Evolutionary conservation across 2,329 filamentous ascomycete species (phyloP).

Genomic region (Macroventuria anomochaeta): DNA sequence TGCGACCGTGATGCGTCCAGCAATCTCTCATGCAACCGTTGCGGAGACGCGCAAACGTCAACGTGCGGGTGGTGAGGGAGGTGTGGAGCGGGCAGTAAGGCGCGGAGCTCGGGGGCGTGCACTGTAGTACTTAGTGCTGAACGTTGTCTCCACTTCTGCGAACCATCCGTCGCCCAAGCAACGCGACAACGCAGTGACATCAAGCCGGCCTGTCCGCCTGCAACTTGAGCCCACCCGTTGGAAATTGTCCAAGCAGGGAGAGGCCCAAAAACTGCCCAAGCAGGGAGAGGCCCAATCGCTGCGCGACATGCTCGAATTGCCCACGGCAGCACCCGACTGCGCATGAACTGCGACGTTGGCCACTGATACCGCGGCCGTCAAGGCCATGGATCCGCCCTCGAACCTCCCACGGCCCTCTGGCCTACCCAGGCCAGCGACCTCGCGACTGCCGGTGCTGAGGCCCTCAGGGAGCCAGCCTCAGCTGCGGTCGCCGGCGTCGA

Average conservation of each 20-base stretch:
- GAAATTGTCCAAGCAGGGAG: conserved; percentile 13
- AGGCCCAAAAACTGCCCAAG: neutral
- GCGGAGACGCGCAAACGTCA: conserved; percentile 1
- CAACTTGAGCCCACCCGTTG: conserved; percentile 1
- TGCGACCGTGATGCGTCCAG: conserved; percentile 14
- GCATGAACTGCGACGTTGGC: conserved; percentile 11
- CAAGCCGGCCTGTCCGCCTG: conserved; percentile 1
- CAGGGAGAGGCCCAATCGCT: conserved; percentile 6
- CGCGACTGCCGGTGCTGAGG: conserved; percentile 59
- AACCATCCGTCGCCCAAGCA: conserved; percentile 7
- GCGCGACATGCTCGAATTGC: neutral
- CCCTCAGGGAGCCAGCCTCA: conserved; percentile 48
- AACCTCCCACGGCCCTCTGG: conserved; percentile 41
- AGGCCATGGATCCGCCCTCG: conserved; percentile 43
- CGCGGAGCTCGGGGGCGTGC: neutral
- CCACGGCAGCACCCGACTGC: conserved; percentile 1
- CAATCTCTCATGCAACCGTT: conserved; percentile 1
- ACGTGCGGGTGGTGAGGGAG: conserved; percentile 10
- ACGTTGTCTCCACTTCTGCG: conserved; percentile 6
- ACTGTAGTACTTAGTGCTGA: neutral
- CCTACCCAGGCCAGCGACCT: conserved; percentile 57
- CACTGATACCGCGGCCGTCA: conserved; percentile 15
- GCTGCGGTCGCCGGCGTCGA: conserved; percentile 53
- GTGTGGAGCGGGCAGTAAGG: neutral
- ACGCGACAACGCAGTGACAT: conserved; percentile 9